A percentile compares a stretch with the other conserved stretches of the same genome.
phyloP scores from a whole-genome alignment of 1,284 basidiomycete genomes.

The Trichosporon asahii region DNA sequence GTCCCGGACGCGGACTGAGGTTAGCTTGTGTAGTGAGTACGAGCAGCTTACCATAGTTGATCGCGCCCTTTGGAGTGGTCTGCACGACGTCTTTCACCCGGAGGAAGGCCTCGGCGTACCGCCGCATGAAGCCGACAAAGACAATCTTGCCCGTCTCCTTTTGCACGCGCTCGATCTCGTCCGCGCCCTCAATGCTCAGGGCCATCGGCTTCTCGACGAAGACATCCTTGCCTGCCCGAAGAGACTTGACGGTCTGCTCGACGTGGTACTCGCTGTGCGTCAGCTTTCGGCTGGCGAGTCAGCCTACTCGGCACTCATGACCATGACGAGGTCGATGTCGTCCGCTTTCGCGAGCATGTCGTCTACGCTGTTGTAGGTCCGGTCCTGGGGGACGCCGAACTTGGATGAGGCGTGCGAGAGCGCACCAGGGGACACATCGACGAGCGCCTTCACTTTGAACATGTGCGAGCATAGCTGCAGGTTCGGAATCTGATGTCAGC shows the following conservation, averaged over 20 bases:
- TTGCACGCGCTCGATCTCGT: constrained; percentile 29
- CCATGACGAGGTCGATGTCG: constrained; percentile 46
- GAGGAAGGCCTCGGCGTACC: constrained; percentile 50
- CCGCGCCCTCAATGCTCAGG: constrained; percentile 29
- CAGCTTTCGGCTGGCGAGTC: not conserved
- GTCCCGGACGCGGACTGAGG: constrained; percentile 46
- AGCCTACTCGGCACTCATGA: constrained; percentile 32
- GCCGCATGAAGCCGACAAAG: constrained; percentile 52
- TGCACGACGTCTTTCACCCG: constrained; percentile 42
- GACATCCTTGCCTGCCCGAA: constrained; percentile 34
- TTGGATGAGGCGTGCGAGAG: constrained; percentile 39
- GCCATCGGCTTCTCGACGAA: constrained; percentile 48
- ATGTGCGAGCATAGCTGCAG: constrained; percentile 25
- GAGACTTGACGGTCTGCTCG: constrained; percentile 22
- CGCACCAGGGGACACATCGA: constrained; percentile 40
- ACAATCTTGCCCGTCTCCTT: constrained; percentile 25
- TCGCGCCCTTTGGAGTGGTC: constrained; percentile 6
- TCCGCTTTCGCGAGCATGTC: constrained; percentile 29
- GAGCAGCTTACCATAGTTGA: constrained; percentile 18
- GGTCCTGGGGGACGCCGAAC: constrained; percentile 30
- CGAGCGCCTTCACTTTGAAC: constrained; percentile 35
- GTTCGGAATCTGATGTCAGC: constrained; percentile 22
- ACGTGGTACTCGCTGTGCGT: constrained; percentile 23
- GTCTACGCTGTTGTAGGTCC: constrained; percentile 19
- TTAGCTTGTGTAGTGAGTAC: not conserved